These are phyloP conservation scores for Coprinopsis cinerea DNA, from an alignment of 768 basidiomycete species.

Conservation along the genomic window DNA sequence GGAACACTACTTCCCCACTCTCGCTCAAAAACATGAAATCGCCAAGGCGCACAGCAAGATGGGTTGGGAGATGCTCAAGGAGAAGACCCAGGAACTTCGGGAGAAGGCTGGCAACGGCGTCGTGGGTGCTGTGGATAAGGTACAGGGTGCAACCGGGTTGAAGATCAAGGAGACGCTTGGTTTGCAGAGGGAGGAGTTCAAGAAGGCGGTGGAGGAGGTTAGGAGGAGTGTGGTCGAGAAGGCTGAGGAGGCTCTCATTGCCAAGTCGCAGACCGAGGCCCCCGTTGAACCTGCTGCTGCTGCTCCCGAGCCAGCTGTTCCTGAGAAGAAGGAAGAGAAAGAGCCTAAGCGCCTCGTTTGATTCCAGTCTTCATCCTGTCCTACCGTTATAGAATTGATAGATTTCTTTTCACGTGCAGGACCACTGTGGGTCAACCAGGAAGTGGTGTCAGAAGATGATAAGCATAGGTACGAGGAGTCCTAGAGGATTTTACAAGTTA, in stretches of 20 bases:
- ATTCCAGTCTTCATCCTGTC: not conserved
- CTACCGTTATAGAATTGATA: not conserved
- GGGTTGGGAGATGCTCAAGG: conserved; percentile 52
- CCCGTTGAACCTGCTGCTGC: conserved; percentile 18
- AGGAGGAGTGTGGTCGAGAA: conserved; percentile 3
- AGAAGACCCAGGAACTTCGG: conserved; percentile 42
- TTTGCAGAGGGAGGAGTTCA: conserved; percentile 23
- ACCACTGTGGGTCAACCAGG: too few relatives aligned
- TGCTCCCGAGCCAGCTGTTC: conserved; percentile 19
- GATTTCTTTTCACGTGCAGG: not conserved
- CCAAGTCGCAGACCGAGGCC: conserved; percentile 7
- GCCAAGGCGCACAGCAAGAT: conserved; percentile 56
- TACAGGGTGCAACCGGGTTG: conserved; percentile 70
- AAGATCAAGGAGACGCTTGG: conserved; percentile 60
- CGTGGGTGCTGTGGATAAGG: conserved; percentile 39
- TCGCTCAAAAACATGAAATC: conserved; percentile 64
- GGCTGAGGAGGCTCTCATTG: not conserved
- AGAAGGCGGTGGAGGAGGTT: conserved; percentile 14
- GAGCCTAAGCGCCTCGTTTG: conserved; percentile 6
- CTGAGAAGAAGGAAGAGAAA: conserved; percentile 12
- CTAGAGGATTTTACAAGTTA: too few relatives aligned
- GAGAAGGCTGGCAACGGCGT: conserved; percentile 40
- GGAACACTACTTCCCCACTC: conserved; percentile 56
- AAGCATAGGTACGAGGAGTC: too few relatives aligned
- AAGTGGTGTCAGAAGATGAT: too few relatives aligned